phyloP scores from a whole-genome alignment of 176 grass and related monocot genomes.

The Hsuehochloa calcarea region DNA sequence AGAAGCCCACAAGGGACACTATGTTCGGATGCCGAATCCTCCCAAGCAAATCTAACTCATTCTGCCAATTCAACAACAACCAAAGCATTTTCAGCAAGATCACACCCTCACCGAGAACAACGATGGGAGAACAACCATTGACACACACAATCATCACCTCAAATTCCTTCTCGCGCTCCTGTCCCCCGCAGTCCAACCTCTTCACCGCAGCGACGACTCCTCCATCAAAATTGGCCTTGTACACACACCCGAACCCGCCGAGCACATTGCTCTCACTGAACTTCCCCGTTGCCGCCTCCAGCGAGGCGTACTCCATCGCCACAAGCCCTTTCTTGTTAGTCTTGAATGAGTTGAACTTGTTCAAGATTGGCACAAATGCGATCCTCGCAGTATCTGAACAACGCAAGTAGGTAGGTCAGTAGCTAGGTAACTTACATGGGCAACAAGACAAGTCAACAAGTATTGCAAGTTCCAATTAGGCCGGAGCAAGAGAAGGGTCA shows the following conservation, averaged over 20 bases:
- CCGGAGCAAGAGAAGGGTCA: background rate
- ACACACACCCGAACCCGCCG: conserved; percentile 75
- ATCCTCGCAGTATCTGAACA: conserved; percentile 59
- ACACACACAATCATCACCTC: conserved; percentile 48
- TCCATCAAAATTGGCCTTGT: conserved; percentile 78
- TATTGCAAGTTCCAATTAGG: background rate
- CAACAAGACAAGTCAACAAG: conserved; percentile 13
- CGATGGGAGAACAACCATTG: background rate
- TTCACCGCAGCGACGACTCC: conserved; percentile 64
- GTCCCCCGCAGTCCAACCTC: conserved; percentile 42
- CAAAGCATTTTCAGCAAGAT: conserved; percentile 6
- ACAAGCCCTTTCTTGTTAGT: conserved; percentile 59
- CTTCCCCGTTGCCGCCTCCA: conserved; percentile 63
- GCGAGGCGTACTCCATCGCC: conserved; percentile 57
- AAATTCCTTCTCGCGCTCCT: conserved; percentile 71
- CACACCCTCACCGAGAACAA: background rate
- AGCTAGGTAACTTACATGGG: conserved; percentile 15
- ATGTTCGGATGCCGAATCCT: conserved; percentile 93
- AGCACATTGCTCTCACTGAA: conserved; percentile 82
- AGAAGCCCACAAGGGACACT: conserved; percentile 82
- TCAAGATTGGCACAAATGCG: conserved; percentile 66
- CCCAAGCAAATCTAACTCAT: conserved; percentile 81
- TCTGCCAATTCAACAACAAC: conserved; percentile 50
- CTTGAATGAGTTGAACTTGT: conserved; percentile 84
- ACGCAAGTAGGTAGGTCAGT: background rate